Conservation (phyloP, 2,329 filamentous ascomycete genomes). For the Aureobasidium uvarum region DNA sequence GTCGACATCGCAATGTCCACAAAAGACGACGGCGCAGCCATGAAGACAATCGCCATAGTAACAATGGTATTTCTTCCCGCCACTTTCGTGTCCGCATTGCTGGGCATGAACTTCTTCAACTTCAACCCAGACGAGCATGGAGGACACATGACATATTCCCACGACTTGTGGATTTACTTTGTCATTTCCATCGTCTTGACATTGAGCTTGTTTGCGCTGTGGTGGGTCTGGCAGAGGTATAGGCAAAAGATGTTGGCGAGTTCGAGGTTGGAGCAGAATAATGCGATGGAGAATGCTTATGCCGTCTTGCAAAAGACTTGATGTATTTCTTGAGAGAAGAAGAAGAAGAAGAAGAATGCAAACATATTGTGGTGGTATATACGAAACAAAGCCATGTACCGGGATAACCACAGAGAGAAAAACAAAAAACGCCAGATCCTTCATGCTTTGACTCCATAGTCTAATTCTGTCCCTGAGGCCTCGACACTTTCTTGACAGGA, state of each 20-base stretch:
- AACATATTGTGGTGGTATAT: not conserved
- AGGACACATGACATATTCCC: conserved; percentile 9
- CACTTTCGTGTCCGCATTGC: conserved; percentile 25
- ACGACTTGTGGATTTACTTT: conserved; percentile 19
- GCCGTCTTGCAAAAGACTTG: not conserved
- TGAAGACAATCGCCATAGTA: conserved; percentile 44
- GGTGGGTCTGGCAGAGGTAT: conserved; percentile 8
- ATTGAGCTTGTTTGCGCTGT: not conserved
- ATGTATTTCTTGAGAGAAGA: not conserved
- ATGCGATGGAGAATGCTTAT: conserved; percentile 8
- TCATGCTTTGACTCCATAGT: not conserved
- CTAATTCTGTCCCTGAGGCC: conserved; percentile 16
- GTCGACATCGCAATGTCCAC: conserved; percentile 31
- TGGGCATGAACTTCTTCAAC: conserved; percentile 18
- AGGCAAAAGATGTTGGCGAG: not conserved
- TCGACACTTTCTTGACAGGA: conserved; percentile 64
- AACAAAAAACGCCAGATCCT: not conserved
- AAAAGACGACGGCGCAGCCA: conserved; percentile 40
- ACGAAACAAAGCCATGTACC: not conserved
- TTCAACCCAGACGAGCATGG: conserved; percentile 4
- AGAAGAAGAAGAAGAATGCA: not conserved
- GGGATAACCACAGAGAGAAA: not conserved
- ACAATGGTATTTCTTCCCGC: conserved; percentile 43
- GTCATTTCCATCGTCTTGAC: not conserved
- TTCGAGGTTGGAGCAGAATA: not conserved